Percentiles rank a stretch among this genome's conserved stretches.
phyloP scores from a whole-genome alignment of 2,329 filamentous ascomycete species.

The Aspergillus aculeatus region DNA sequence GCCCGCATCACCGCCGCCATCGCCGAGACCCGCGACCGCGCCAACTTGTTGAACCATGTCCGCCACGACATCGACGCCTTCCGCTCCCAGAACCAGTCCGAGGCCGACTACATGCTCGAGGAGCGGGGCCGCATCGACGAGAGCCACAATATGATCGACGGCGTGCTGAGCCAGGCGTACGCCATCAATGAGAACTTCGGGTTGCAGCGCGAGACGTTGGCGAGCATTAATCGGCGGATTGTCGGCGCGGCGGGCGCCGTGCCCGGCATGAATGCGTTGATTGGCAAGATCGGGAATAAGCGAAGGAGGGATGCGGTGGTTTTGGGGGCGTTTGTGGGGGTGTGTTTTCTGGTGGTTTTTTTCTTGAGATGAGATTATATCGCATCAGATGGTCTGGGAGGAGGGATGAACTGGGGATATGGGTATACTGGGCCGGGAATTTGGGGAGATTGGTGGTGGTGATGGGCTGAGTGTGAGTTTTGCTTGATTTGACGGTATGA shows the following conservation, averaged over 20 bases:
- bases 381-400: no score
- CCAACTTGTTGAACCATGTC: slow-evolving; percentile 86
- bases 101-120: slow-evolving; percentile 96
- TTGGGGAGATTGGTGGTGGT: not conserved
- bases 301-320: slow-evolving; percentile 95
- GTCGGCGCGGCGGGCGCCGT: slow-evolving; percentile 85
- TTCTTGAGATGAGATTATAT: slow-evolving; percentile 63
- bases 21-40: slow-evolving; percentile 74
- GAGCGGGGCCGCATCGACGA: slow-evolving; percentile 84
- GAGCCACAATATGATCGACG: slow-evolving; percentile 85
- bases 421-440: no score
- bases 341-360: slow-evolving; percentile 85
- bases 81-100: slow-evolving; percentile 74
- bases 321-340: slow-evolving; percentile 82
- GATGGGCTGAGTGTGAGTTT: slow-evolving; percentile 13
- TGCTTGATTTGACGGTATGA: not conserved
- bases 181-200: slow-evolving; percentile 91
- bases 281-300: slow-evolving; percentile 88
- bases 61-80: slow-evolving; percentile 90
- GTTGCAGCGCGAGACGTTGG: slow-evolving; percentile 80
- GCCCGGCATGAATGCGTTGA: slow-evolving; percentile 87
- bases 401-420: no score
- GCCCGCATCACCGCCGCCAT: slow-evolving; percentile 71
- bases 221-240: slow-evolving; percentile 87
- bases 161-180: slow-evolving; percentile 90